phyloP scores from a whole-genome alignment of 176 grass and related monocot species.

The Phragmites australis region DNA sequence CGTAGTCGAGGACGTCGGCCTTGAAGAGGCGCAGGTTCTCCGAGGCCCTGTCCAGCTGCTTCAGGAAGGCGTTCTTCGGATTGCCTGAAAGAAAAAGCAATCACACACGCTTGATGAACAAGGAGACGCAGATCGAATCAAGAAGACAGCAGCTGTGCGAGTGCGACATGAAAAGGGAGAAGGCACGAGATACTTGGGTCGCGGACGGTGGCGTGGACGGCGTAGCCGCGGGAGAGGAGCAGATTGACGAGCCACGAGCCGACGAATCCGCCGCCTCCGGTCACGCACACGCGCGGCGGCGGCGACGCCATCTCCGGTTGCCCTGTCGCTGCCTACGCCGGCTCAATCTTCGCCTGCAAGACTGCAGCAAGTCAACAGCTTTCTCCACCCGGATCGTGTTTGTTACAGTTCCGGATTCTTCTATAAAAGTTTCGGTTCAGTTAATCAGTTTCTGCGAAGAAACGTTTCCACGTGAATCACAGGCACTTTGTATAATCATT shows the following conservation, averaged over 20 bases:
- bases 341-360: not conserved
- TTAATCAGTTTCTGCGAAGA: too few relatives aligned
- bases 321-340: not conserved
- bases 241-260: constrained; percentile 62
- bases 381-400: too few relatives aligned
- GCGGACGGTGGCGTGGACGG: constrained; percentile 56
- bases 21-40: constrained; percentile 62
- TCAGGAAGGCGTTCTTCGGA: constrained; percentile 44
- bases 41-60: constrained; percentile 42
- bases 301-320: not conserved
- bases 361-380: not conserved
- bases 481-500: too few relatives aligned
- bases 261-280: constrained; percentile 48
- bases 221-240: constrained; percentile 54
- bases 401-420: too few relatives aligned
- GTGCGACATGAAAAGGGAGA: too few relatives aligned
- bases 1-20: constrained; percentile 59
- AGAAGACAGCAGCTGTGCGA: too few relatives aligned
- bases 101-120: too few relatives aligned
- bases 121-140: not conserved
- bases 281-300: constrained; percentile 42
- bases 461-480: too few relatives aligned
- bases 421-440: too few relatives aligned
- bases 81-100: constrained; percentile 27
- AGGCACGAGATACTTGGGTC: constrained; percentile 38